Conservation (phyloP, 495 filamentous ascomycete genomes). For the Penicillium steckii region DNA sequence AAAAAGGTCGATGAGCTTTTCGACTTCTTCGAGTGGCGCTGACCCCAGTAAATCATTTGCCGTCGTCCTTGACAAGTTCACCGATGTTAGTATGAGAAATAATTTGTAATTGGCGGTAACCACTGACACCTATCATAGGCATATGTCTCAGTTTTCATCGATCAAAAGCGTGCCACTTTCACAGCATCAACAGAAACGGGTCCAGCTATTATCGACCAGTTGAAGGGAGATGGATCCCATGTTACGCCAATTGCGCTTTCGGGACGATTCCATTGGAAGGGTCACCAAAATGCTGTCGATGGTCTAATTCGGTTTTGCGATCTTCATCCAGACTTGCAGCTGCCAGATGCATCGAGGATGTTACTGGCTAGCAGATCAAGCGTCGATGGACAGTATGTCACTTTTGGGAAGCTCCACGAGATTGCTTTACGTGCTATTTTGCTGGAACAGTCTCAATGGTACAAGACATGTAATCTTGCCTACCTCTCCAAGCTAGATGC, state of each 20-base stretch:
- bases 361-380: conserved; percentile 6
- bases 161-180: conserved; percentile 1
- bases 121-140: no score
- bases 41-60: neutral
- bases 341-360: conserved; percentile 28
- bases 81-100: neutral
- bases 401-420: conserved; percentile 21
- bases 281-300: neutral
- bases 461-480: conserved; percentile 7
- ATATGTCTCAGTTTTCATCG: neutral
- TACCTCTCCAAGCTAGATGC: conserved; percentile 9
- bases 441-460: conserved; percentile 35
- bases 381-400: conserved; percentile 7
- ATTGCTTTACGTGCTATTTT: conserved; percentile 34
- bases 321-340: conserved; percentile 24
- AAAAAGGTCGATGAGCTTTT: neutral
- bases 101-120: no score
- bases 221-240: neutral
- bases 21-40: neutral
- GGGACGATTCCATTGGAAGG: neutral
- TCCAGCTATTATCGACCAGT: neutral
- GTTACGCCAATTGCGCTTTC: neutral
- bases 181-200: neutral
- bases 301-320: neutral
- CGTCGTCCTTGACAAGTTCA: neutral